Conservation (phyloP, 192 early-diverging fungal genomes). For the Coemansia sp. region DNA sequence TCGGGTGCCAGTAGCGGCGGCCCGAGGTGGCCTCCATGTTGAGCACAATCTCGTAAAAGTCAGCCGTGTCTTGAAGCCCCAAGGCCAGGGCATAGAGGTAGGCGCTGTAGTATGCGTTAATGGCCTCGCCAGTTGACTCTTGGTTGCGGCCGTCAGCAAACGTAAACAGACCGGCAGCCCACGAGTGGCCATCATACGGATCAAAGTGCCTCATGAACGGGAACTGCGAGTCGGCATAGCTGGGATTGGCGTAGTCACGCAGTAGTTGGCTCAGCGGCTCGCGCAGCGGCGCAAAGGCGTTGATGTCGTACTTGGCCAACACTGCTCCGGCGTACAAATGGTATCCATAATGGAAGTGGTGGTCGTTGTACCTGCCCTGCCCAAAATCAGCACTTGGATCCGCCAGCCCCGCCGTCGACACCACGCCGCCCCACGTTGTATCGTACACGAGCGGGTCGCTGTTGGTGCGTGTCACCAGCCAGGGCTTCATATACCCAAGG, state of each 20-base stretch:
- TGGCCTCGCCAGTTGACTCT: conserved; percentile 58
- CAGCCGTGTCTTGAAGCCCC: conserved; percentile 34
- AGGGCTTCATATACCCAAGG: conserved; percentile 27
- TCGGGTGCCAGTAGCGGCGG: conserved; percentile 60
- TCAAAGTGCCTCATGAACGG: conserved; percentile 62
- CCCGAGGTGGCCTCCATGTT: conserved; percentile 56
- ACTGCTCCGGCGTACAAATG: conserved; percentile 59
- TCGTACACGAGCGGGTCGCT: conserved; percentile 55
- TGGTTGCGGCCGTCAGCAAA: conserved; percentile 60
- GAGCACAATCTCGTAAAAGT: conserved; percentile 54
- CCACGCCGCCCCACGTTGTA: conserved; percentile 56
- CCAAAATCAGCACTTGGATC: conserved; percentile 54
- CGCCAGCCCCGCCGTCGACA: conserved; percentile 33
- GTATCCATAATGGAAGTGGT: conserved; percentile 67
- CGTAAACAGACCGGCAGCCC: conserved; percentile 62
- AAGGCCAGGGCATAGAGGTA: conserved; percentile 52
- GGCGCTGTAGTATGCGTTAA: conserved; percentile 62
- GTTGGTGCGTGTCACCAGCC: conserved; percentile 40
- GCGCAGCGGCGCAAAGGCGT: conserved; percentile 28
- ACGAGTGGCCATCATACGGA: conserved; percentile 66
- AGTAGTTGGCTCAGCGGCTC: conserved; percentile 47
- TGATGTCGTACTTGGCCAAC: conserved; percentile 53
- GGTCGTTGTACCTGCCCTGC: conserved; percentile 63
- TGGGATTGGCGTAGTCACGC: conserved; percentile 63
- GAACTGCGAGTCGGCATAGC: conserved; percentile 53